Base-by-base conservation (phyloP, 768 basidiomycete genomes). In the Steccherinum ochraceum region DNA sequence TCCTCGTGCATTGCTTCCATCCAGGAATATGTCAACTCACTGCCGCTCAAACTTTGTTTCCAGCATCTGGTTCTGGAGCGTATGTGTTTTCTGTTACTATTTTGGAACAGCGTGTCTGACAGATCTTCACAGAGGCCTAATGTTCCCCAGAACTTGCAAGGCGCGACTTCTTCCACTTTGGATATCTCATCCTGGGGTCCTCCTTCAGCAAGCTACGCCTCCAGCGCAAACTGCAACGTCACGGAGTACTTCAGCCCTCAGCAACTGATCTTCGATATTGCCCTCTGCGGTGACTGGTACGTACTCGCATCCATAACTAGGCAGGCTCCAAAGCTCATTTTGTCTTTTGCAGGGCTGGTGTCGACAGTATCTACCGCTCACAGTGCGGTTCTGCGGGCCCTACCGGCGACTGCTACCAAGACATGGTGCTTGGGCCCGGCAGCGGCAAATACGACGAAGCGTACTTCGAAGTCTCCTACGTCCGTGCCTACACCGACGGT, bases 381-480 rank as follows among this genome's bases (percentile, higher is more conserved):
- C 65, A 71, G 0, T 82, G 78, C 52, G 56, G 57, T 39, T 64
- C 57, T 24, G 47, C 57, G 11, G 71, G 71, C 0, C 57, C 67
- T 3, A 73, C 70, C 12, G 71, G 73, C 2, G 21, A 55, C 20
- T 76, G 75, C 52, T 80, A 83, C 61, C 68, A 73, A 19, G 74
- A 78, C 60, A 75, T 75, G 58, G 81, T 84, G 20, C 71, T 76
- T 4, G 78, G 80, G 12, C 64, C 75, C 5, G 79, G 79, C 12
- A 71, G 73, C 49, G 75, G 74, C n/a, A 73, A 72, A 48, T 83
- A 73, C 63, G 78, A 78, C 64, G 56, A 72, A 12, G 80, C 81
- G 1, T 84, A 78, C 65, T 89, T 86, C 57, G 84, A 87, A 64
- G 72, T 89, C 59, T 72, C 73, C 48, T 81, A 81, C 55, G 66